Evolutionary conservation across 2,329 filamentous ascomycete genomes (phyloP), one percentile per base, ranked within the genome.

Genomic region (Aspergillus sp.): DNA sequence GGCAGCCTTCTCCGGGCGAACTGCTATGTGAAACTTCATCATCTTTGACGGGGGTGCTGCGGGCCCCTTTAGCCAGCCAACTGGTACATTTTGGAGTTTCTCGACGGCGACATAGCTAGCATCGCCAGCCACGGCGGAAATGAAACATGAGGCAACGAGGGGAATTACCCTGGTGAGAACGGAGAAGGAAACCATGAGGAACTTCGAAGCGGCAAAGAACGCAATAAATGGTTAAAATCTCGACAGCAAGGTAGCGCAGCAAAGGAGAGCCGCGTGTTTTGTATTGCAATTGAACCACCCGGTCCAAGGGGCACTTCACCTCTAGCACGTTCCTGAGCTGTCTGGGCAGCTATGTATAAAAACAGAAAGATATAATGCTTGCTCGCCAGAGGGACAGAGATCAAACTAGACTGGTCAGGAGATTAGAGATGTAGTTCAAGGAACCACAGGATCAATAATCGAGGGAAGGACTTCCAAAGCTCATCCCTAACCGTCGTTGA

Each of bases 11-110:
- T 80, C 78, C 70, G 85, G 77, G 45, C 72, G 72, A 17, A 84
- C 73, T 6, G 80, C 78, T 46, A 85, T 72, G 23, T 75, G 79
- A 51, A 85, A 78, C 3, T 74, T 77, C 52, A 86, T 70, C 14
- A 69, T 57, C 31, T 79, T 77, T 0, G 74, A 69, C 1, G 73
- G 70, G 5, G 63, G 44, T 7, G 75, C 66, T 15, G 48, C 62
- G 4, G 51, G 60, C 6, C 65, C 65, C 61, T 62, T 65, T 23
- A 59, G 52, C 76, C 76, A 77, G n/a, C 69, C 72, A 39, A 65
- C 53, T 1, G 75, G 76, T 11, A 69, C 58, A 12, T 55, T 47
- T 8, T 59, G 52, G 11, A 76, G 62, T 6, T 67, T 62, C 45
- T 76, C 73, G 21, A 75, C 63, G 2, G 64, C 51, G 7, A 65